Evolutionary conservation across 139 green algal genomes (phyloP).

Genomic region (Chlamydomonas sphaeroides): DNA sequence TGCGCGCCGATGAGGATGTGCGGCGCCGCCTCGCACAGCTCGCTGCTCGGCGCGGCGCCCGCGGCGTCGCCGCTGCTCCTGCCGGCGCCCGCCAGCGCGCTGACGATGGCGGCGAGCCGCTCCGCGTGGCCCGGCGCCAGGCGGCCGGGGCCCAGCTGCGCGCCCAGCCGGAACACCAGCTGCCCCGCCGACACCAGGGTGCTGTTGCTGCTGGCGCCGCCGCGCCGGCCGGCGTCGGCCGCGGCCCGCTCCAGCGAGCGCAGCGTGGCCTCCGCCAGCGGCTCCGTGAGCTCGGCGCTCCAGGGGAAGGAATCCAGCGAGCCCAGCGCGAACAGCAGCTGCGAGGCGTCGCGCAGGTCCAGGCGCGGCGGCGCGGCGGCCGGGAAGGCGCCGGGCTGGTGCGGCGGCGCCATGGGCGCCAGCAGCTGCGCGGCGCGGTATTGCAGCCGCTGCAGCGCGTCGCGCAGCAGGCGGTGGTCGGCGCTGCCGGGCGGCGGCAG

Average conservation of each 20-base stretch:
- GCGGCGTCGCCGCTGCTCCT: no score
- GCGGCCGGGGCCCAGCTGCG: neutral
- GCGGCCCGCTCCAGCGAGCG: neutral
- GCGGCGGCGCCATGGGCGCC: neutral
- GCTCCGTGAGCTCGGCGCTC: neutral
- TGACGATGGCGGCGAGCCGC: neutral
- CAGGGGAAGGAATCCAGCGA: neutral
- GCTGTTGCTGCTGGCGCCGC: neutral
- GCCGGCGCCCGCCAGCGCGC: neutral
- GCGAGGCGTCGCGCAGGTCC: slow-evolving; percentile 17
- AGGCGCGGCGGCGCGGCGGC: neutral
- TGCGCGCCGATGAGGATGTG: neutral
- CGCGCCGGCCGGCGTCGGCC: neutral
- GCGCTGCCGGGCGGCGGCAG: neutral
- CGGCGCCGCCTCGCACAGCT: no score
- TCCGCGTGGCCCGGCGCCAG: neutral
- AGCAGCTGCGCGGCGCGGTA: neutral
- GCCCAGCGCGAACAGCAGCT: slow-evolving; percentile 28
- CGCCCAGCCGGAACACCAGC: slow-evolving; percentile 23
- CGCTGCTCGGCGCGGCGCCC: no score
- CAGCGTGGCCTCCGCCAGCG: slow-evolving; percentile 4
- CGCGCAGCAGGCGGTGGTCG: no score
- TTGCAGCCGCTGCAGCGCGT: neutral
- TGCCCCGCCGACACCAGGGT: neutral
- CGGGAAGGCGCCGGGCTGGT: neutral